Base-by-base conservation (phyloP, 129 eudicot species). In the Artemisia annua region DNA sequence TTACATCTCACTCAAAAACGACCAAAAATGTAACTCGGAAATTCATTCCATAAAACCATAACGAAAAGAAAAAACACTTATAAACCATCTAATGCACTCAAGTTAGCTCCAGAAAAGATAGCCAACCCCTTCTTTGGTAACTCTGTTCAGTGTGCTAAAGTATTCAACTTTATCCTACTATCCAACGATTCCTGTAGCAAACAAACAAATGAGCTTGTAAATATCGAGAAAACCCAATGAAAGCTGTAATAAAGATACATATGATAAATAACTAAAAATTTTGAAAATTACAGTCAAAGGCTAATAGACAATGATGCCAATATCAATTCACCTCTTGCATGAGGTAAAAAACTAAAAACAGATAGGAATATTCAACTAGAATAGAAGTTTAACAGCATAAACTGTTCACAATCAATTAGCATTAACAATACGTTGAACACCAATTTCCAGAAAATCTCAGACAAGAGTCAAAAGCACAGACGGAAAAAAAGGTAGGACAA, bases 1-100 rank as follows among this genome's bases (percentile, higher is more conserved):
- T 74, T 85, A 85, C 88, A 85, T 57, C 83, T 80, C 88, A 81
- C 88, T 78, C 85, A 64, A 74, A 78, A 78, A 48, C 11, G 71
- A 75, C 76, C 79, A 70, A 76, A 62, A 80, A 19, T 43, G 73
- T 56, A 73, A 72, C 70, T 61, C 68, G 11, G 59, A 76, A 49
- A 72, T 60, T 58, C 76, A 63, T 80, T 60, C 67, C 61, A 46
- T 63, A 63, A 73, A 61, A 49, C 62, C 77, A 49, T 15, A 62
- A 71, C 26, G 10, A 32, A 30, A 70, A 43, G 58, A 52, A 72
- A 71, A 52, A 10, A 7, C 19, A 58, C 77, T 60, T 73, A 61
- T 73, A 48, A 48, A 73, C 77, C 69, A 61, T 49, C 78, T 73
- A 73, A 32, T 32, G 83, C 81, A 84, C 85, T 65, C 75, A 78